phyloP scores from a whole-genome alignment of 129 eudicot species.

The Apium graveolens region DNA sequence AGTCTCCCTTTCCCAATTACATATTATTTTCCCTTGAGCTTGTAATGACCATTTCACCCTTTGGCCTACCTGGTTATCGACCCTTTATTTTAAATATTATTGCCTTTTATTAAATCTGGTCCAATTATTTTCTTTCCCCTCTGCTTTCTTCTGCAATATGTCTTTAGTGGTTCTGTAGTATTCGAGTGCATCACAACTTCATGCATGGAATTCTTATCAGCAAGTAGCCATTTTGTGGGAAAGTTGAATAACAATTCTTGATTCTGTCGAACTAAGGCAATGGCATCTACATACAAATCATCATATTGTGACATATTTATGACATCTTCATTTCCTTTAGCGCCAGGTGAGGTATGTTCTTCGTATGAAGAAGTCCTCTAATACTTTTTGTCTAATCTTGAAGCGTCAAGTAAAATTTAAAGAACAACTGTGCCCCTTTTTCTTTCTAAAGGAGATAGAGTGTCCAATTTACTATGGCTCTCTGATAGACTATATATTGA shows the following conservation, averaged over 20 bases:
- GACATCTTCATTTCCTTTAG: slow-evolving; percentile 49
- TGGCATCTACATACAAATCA: slow-evolving; percentile 57
- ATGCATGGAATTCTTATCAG: slow-evolving; percentile 62
- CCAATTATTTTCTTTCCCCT: no score
- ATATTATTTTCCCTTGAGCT: no score
- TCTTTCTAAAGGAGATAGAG: slow-evolving; percentile 57
- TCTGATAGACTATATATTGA: no score
- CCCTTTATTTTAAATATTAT: no score
- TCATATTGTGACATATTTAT: slow-evolving; percentile 44
- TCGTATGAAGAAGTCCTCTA: slow-evolving; percentile 22
- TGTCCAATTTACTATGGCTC: slow-evolving; percentile 46
- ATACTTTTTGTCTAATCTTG: slow-evolving; percentile 56
- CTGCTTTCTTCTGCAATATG: no score
- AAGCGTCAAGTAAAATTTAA: slow-evolving; percentile 84
- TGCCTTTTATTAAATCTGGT: no score
- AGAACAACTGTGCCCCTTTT: slow-evolving; percentile 76
- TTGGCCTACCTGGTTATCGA: no score
- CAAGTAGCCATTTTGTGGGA: slow-evolving; percentile 42
- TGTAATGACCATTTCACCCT: no score
- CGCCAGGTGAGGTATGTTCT: slow-evolving; percentile 17
- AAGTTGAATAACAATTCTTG: slow-evolving; percentile 70
- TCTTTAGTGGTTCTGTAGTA: no score
- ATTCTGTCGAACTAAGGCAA: slow-evolving; percentile 77
- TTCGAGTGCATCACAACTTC: no score
- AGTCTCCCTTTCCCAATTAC: no score